Conservation (phyloP, 768 basidiomycete species). For the Agrocybe chaxingu region DNA sequence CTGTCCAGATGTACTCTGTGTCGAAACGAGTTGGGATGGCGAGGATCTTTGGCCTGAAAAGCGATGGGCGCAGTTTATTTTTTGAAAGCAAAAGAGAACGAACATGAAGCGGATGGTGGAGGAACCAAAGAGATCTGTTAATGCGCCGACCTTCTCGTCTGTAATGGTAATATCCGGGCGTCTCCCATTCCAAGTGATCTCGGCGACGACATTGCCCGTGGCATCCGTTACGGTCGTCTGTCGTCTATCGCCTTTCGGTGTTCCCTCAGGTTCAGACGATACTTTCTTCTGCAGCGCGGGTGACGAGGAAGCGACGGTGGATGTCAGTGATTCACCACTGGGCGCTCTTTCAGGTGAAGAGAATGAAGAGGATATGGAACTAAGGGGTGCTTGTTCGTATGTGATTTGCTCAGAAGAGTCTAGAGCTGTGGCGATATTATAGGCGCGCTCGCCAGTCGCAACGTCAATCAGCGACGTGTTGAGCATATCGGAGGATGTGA, state of each 20-base stretch:
- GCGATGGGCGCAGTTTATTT: conserved; percentile 2
- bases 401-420: conserved; percentile 17
- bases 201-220: conserved; percentile 38
- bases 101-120: conserved; percentile 54
- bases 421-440: conserved; percentile 44
- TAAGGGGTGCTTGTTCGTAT: conserved; percentile 23
- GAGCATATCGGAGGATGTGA: conserved; percentile 55
- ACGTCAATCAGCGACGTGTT: conserved; percentile 53
- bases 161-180: conserved; percentile 49
- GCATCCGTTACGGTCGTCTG: conserved; percentile 43
- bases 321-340: not conserved
- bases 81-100: conserved; percentile 13
- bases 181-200: conserved; percentile 51
- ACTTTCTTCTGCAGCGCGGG: conserved; percentile 15
- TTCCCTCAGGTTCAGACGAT: conserved; percentile 13
- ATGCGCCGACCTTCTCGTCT: conserved; percentile 46
- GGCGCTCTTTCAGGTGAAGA: not conserved
- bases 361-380: conserved; percentile 12
- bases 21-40: conserved; percentile 62
- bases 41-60: conserved; percentile 51
- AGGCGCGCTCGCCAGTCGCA: conserved; percentile 45
- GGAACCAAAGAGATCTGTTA: conserved; percentile 56
- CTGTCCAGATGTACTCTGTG: conserved; percentile 57
- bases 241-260: conserved; percentile 22
- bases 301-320: conserved; percentile 5